These are phyloP conservation scores for Eimeria maxima DNA, from an alignment of 169 alveolate genomes.

Conservation along the genomic window DNA sequence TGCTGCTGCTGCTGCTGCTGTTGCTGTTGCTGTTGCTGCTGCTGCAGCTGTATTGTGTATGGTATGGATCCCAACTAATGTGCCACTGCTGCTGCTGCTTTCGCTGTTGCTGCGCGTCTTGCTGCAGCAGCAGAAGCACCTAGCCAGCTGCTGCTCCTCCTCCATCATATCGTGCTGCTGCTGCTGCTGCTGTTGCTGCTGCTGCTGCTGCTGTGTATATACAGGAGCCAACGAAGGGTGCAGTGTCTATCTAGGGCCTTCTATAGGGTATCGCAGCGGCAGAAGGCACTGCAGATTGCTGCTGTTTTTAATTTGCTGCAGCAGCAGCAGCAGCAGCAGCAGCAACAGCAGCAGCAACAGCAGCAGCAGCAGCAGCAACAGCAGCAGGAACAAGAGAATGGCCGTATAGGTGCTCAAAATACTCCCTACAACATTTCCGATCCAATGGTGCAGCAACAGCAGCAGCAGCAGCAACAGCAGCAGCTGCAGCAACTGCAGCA, in stretches of 20 bases:
- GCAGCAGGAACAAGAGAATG: not conserved
- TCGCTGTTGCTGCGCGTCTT: not conserved
- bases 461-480: not conserved
- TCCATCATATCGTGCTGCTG: too few relatives aligned
- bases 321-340: not conserved
- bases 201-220: not conserved
- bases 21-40: not conserved
- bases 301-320: not conserved
- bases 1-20: not conserved
- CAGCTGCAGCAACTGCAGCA: not conserved
- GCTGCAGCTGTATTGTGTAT: not conserved
- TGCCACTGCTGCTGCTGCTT: not conserved
- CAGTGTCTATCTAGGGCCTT: conserved; percentile 9
- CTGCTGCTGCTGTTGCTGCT: not conserved
- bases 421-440: too few relatives aligned
- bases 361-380: too few relatives aligned
- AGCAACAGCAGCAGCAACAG: conserved; percentile 6
- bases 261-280: not conserved
- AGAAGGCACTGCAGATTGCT: not conserved
- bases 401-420: too few relatives aligned
- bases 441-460: too few relatives aligned
- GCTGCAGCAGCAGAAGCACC: too few relatives aligned
- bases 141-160: not conserved
- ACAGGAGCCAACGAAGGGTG: conserved; percentile 17
- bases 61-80: too few relatives aligned